Evolutionary conservation across 306 rosid species (phyloP).

Genomic region (Abrus pulchellus): DNA sequence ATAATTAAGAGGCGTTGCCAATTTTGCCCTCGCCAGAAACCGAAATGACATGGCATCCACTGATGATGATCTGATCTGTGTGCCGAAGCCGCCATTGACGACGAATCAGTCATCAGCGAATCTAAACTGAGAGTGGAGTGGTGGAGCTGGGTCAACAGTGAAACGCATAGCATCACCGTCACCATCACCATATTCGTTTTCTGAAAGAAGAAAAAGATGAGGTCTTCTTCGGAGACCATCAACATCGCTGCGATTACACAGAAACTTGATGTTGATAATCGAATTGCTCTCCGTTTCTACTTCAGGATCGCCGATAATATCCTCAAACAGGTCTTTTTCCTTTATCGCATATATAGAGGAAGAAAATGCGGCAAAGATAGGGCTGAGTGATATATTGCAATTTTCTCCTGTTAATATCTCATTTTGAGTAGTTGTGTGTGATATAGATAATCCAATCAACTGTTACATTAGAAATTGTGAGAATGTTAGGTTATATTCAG

Average conservation of each 20-base stretch:
- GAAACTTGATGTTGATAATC: slow-evolving; percentile 77
- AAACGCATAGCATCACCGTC: slow-evolving; percentile 19
- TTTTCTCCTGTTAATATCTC: slow-evolving; percentile 24
- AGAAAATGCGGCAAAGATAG: slow-evolving; percentile 2
- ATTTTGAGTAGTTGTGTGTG: background rate
- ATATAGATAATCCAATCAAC: background rate
- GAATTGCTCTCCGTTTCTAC: slow-evolving; percentile 83
- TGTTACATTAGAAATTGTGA: slow-evolving; percentile 3
- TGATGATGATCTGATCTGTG: slow-evolving; percentile 40
- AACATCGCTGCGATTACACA: slow-evolving; percentile 80
- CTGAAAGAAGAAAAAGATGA: slow-evolving; percentile 46
- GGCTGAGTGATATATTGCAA: slow-evolving; percentile 33
- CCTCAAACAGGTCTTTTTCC: slow-evolving; percentile 76
- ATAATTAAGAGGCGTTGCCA: slow-evolving; percentile 23
- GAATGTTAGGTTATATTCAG: slow-evolving; percentile 26
- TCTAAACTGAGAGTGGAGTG: background rate
- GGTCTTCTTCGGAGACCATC: slow-evolving; percentile 70
- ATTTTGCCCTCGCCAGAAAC: slow-evolving; percentile 49
- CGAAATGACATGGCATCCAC: slow-evolving; percentile 52
- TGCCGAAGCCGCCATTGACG: slow-evolving; percentile 62
- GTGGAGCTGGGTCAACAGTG: slow-evolving; percentile 22
- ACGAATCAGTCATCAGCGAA: background rate
- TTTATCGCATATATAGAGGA: background rate
- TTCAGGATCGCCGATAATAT: slow-evolving; percentile 84
- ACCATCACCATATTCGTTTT: background rate